Conservation (phyloP, 768 basidiomycete species). For the Podaxis sp. region DNA sequence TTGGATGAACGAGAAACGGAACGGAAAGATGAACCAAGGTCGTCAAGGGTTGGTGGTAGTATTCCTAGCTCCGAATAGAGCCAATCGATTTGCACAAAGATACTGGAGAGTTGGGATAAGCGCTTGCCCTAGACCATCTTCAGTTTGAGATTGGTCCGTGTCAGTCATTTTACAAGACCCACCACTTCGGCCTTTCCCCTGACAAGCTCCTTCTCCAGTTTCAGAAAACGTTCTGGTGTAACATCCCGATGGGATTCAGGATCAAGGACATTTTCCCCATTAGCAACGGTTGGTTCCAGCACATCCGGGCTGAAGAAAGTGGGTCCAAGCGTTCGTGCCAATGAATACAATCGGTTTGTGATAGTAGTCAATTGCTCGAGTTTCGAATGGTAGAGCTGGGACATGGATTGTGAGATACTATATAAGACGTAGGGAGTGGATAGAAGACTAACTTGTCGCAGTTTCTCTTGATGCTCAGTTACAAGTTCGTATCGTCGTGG, state of each 20-base stretch:
- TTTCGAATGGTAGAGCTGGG: conserved; percentile 69
- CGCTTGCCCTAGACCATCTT: conserved; percentile 53
- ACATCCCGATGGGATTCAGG: conserved; percentile 57
- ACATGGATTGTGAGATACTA: conserved; percentile 1
- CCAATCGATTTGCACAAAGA: conserved; percentile 77
- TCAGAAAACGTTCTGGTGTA: conserved; percentile 74
- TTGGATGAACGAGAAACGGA: conserved; percentile 25
- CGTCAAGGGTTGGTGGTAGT: conserved; percentile 50
- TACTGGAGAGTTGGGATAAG: conserved; percentile 53
- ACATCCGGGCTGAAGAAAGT: conserved; percentile 58
- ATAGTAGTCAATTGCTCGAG: conserved; percentile 71
- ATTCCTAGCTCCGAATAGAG: conserved; percentile 81
- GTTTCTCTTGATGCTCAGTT: conserved; percentile 68
- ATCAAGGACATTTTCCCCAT: conserved; percentile 34
- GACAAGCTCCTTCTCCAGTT: conserved; percentile 79
- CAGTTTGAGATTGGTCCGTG: background rate
- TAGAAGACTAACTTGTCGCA: conserved; percentile 59
- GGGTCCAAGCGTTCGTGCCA: conserved; percentile 57
- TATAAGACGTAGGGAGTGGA: background rate
- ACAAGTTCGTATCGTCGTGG: conserved; percentile 69
- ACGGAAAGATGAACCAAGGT: conserved; percentile 26
- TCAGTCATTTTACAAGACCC: conserved; percentile 24
- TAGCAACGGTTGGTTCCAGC: conserved; percentile 39
- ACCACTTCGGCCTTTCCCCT: conserved; percentile 86
- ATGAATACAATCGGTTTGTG: conserved; percentile 55